These are phyloP conservation scores for Quillaja saponaria DNA, from an alignment of 306 rosid species.

Conservation along the genomic window DNA sequence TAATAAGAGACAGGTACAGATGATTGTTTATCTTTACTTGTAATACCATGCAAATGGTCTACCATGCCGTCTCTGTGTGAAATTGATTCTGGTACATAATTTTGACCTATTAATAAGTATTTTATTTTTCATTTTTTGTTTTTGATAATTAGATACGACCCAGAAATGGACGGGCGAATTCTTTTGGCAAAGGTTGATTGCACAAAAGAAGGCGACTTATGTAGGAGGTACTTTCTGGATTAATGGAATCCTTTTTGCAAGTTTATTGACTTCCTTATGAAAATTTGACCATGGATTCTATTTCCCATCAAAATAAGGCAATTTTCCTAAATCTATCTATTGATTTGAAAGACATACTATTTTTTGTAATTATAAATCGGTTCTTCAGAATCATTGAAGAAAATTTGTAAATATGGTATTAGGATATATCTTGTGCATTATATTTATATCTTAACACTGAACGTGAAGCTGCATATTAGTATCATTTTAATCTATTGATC, in stretches of 20 bases:
- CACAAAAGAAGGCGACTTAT: slow-evolving; percentile 73
- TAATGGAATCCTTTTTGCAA: slow-evolving; percentile 15
- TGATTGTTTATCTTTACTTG: slow-evolving; percentile 32
- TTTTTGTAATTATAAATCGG: no score
- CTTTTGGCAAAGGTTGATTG: slow-evolving; percentile 84
- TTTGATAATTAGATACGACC: slow-evolving; percentile 73
- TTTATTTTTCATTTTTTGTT: slow-evolving; percentile 1
- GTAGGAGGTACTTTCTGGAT: slow-evolving; percentile 63
- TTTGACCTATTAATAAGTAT: slow-evolving; percentile 9
- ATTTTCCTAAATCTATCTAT: no score
- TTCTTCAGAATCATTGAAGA: no score
- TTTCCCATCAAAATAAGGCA: no score
- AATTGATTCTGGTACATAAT: slow-evolving; percentile 7
- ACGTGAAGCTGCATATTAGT: neutral
- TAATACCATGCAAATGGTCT: slow-evolving; percentile 25
- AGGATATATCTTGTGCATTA: neutral
- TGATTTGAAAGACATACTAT: no score
- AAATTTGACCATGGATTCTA: slow-evolving; percentile 1
- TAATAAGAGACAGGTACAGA: slow-evolving; percentile 74
- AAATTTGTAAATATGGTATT: neutral
- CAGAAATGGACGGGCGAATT: slow-evolving; percentile 89
- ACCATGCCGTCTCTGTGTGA: slow-evolving; percentile 8
- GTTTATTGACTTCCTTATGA: slow-evolving; percentile 1
- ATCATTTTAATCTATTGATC: neutral
- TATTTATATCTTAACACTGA: neutral